Base-by-base conservation (phyloP, 192 early-diverging fungal species). In the Phycomyces blakesleeanus region DNA sequence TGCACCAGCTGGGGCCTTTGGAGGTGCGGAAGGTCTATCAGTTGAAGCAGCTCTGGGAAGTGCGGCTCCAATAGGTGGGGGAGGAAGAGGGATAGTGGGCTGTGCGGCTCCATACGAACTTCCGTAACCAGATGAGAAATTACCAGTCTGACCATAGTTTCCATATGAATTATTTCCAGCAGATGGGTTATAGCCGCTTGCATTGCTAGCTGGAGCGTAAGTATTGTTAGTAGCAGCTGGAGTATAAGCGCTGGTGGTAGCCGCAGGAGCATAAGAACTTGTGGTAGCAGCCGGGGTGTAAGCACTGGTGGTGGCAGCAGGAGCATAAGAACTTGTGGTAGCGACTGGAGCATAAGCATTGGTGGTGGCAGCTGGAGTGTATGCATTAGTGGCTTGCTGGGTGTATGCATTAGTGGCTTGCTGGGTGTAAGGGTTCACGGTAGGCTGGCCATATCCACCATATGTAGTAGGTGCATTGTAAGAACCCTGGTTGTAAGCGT, bases 1-100 rank as follows among this genome's bases (percentile, higher is more conserved):
- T 54, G 78, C 78, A 20, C 76, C 65, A 34, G 70, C 61, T 41
- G 73, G 66, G 49, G 78, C 82, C 27, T 75, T 75, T 39, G 72
- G 72, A 21, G 76, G 75, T 11, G 76, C 65, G n/a, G 11, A 3
- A 18, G 21, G n/a, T n/a, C 20, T 15, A n/a, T 16, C n/a, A 29
- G 24, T 18, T 10, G 47, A 24, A 6, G 53, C 38, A 20, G 47
- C 18, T 40, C 39, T 44, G 3, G 52, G 56, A 20, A 44, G 44
- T 42, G 39, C 22, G 6, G 52, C 42, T 15, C 39, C 53, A 5
- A 49, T 47, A 41, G 53, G 44, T 5, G 70, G 58, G 5, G 70
- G 64, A 40, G 70, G 63, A 0, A 38, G 47, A 51, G 70, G 70
- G 6, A 63, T 41, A 20, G 61, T 54, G 20, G 61, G 24, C 25